Base-by-base conservation (phyloP, 2,329 filamentous ascomycete species). In the Xylariaceae sp. region DNA sequence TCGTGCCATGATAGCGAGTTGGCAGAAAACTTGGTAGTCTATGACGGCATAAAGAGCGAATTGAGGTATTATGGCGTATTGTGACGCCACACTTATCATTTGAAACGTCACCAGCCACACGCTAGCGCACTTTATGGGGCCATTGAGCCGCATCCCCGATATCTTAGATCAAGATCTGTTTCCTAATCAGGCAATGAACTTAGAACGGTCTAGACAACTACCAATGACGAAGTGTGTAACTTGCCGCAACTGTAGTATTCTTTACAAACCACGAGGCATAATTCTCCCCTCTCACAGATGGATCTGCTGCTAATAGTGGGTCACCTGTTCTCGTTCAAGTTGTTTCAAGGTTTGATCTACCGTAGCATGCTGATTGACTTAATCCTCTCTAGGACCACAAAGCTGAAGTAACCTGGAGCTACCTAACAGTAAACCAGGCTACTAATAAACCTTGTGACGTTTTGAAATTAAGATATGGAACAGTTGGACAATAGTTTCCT, bases 1-100 rank as follows among this genome's bases (percentile, higher is more conserved):
- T 31, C 12, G n/a, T n/a, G n/a, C n/a, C n/a, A n/a, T n/a, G n/a
- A 19, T 37, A 19, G 16, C 14, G 16, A n/a, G n/a, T n/a, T n/a
- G n/a, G n/a, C n/a, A 63, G 58, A 58, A 34, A 59, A 41, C 36
- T 52, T 8, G 46, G 54, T 19, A 65, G 53, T 68, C 66, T 65
- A 69, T 68, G 67, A 69, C 67, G 54, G 39, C 65, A 68, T 67
- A 11, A 33, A 49, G 60, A 36, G 59, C n/a, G 56, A 37, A 46
- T 4, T 34, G 17, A 28, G 31, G 6, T 14, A 21, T 34, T 26
- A 51, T 58, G 41, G 57, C 47, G 37, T 54, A 52, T n/a, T 40
- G 26, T 47, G 34, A 64, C 63, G 66, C 66, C 64, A 64, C 64
- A 64, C 6, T 26, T 53, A 28, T 12, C 41, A 26, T 31, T 3